These are phyloP conservation scores for Bolboschoenus planiculmis DNA, from an alignment of 176 grass and related monocot genomes.

Conservation along the genomic window DNA sequence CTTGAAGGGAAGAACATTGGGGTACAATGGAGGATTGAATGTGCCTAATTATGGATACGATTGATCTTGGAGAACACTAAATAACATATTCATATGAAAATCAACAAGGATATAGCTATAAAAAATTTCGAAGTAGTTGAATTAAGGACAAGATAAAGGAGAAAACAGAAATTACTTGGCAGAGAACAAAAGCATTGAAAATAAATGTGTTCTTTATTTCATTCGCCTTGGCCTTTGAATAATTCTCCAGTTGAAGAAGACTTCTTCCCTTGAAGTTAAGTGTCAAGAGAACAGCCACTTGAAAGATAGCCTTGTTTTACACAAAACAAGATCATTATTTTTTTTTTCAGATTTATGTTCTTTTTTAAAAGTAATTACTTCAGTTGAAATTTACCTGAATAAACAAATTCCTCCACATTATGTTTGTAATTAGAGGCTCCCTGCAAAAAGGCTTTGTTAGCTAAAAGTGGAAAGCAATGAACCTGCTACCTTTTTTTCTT, in stretches of 20 bases:
- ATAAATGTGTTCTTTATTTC: constrained; percentile 95
- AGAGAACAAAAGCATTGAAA: constrained; percentile 95
- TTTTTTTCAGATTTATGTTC: background rate
- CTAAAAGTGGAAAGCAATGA: background rate
- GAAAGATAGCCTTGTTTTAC: constrained; percentile 69
- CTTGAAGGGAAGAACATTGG: background rate
- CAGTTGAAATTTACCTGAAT: constrained; percentile 56
- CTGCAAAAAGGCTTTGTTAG: constrained; percentile 33
- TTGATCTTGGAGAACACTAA: background rate
- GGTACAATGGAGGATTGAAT: background rate
- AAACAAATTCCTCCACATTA: constrained; percentile 97
- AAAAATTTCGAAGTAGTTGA: background rate
- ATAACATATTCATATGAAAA: constrained; percentile 1
- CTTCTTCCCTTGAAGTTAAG: constrained; percentile 61
- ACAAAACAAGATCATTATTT: constrained; percentile 1
- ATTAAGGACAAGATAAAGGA: constrained; percentile 9
- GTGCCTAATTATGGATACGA: background rate
- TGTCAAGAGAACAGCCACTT: constrained; percentile 74
- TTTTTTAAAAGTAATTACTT: background rate
- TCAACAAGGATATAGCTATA: background rate
- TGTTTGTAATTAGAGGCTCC: constrained; percentile 80
- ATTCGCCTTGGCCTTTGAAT: constrained; percentile 38
- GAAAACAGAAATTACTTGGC: constrained; percentile 42
- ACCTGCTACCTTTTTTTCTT: background rate
- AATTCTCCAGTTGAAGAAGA: constrained; percentile 56